Evolutionary conservation across 257 asterid genomes (phyloP).

Genomic region (Avicennia marina): DNA sequence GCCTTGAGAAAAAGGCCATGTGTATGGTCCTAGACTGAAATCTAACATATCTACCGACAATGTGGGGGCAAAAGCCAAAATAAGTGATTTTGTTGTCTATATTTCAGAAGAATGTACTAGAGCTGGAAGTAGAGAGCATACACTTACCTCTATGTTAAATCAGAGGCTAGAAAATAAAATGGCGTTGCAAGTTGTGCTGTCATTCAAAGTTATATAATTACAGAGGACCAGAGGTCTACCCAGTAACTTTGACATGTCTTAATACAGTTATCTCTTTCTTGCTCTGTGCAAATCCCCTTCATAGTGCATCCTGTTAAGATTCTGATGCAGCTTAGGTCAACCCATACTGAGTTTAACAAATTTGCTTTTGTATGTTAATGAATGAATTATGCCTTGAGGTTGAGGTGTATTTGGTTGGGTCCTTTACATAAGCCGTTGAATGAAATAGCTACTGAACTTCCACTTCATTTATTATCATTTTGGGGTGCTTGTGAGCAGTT

Average conservation of each 20-base stretch:
- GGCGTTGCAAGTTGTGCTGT: neutral
- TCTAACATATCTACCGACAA: neutral
- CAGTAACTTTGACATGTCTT: neutral
- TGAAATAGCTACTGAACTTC: neutral
- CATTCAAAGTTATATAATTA: neutral
- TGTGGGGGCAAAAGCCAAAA: neutral
- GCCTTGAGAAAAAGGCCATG: neutral
- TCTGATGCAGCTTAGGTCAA: neutral
- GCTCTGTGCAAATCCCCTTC: too few species aligned
- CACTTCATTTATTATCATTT: neutral
- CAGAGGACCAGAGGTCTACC: neutral
- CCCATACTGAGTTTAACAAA: neutral
- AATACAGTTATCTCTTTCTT: too few species aligned
- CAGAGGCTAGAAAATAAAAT: neutral
- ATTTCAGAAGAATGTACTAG: neutral
- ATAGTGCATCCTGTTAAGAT: too few species aligned
- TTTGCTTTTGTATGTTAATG: neutral
- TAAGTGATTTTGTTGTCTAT: neutral
- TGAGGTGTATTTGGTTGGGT: neutral
- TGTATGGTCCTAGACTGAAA: too few species aligned
- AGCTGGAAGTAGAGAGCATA: neutral
- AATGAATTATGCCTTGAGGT: neutral
- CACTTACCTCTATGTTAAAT: neutral
- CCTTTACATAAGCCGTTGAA: neutral
- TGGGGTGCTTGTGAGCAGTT: neutral